A percentile compares a stretch with the other conserved stretches of the same genome.
Conservation (phyloP, 2,329 filamentous ascomycete genomes). For the Colletotrichum caudatum region DNA sequence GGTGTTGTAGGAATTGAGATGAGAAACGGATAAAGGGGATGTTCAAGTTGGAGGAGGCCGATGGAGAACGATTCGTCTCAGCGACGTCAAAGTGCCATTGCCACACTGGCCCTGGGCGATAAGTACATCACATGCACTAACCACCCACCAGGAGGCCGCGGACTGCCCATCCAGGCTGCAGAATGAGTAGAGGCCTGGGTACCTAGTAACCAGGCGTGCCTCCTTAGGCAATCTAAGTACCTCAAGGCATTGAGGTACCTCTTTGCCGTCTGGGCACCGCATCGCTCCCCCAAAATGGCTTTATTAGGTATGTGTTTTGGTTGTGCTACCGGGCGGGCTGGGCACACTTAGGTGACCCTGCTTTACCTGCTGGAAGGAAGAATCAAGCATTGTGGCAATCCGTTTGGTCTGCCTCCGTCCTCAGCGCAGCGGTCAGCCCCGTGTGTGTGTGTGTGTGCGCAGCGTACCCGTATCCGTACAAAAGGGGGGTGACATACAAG, state of each 20-base stretch:
- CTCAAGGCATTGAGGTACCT: slow-evolving; percentile 20
- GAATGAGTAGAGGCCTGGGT: not conserved
- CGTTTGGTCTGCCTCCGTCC: slow-evolving; percentile 7
- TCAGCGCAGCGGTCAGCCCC: slow-evolving; percentile 27
- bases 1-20: slow-evolving; percentile 17
- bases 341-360: not conserved
- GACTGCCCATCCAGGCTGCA: slow-evolving; percentile 34
- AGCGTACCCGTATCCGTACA: slow-evolving; percentile 10
- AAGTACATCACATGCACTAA: slow-evolving; percentile 39
- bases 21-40: slow-evolving; percentile 33
- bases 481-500: not conserved
- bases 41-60: slow-evolving; percentile 22
- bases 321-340: not conserved
- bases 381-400: slow-evolving; percentile 2
- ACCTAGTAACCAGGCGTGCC: too few relatives aligned
- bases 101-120: slow-evolving; percentile 17
- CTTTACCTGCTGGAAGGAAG: not conserved
- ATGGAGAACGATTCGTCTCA: slow-evolving; percentile 31
- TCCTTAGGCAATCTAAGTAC: not conserved
- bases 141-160: slow-evolving; percentile 22
- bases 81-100: slow-evolving; percentile 35
- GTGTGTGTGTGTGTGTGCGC: not conserved
- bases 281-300: not conserved
- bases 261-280: not conserved
- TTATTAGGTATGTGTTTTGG: too few relatives aligned